Percentiles rank a stretch among this genome's conserved stretches.
phyloP scores from a whole-genome alignment of 2,329 filamentous ascomycete genomes.

The Fusarium hainanense region DNA sequence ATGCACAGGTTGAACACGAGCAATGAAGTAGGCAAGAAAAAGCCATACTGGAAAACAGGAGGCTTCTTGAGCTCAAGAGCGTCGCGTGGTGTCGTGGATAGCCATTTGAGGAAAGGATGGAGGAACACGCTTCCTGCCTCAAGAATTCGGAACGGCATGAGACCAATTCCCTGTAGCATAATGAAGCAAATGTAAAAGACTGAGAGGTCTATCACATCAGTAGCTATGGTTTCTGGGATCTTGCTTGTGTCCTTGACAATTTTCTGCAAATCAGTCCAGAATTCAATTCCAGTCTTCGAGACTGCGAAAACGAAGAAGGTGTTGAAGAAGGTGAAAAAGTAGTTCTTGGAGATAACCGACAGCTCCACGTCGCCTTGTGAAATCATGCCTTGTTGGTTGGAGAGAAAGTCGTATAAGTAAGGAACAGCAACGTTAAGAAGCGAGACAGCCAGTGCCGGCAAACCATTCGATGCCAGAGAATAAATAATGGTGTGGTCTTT shows the following conservation, averaged over 20 bases:
- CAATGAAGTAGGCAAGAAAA: conserved; percentile 92
- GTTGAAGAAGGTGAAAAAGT: conserved; percentile 99
- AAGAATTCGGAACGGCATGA: conserved; percentile 91
- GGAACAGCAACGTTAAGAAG: conserved; percentile 90
- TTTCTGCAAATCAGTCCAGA: conserved; percentile 77
- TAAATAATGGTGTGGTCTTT: conserved; percentile 74
- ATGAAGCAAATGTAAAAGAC: conserved; percentile 95
- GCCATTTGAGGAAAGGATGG: conserved; percentile 82
- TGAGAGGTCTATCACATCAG: conserved; percentile 77
- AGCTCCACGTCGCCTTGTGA: conserved; percentile 95
- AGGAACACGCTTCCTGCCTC: conserved; percentile 88
- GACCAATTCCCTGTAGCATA: conserved; percentile 90
- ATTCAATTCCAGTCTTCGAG: conserved; percentile 82
- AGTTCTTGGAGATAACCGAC: conserved; percentile 97
- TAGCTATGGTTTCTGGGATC: conserved; percentile 80
- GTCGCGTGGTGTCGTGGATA: conserved; percentile 89
- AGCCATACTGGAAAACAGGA: conserved; percentile 92
- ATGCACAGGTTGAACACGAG: conserved; percentile 95
- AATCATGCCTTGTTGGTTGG: conserved; percentile 92
- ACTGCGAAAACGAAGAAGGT: conserved; percentile 95
- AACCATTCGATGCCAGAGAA: conserved; percentile 84
- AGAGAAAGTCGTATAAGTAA: conserved; percentile 93
- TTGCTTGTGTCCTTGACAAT: conserved; percentile 81
- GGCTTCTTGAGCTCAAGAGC: conserved; percentile 84
- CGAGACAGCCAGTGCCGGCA: conserved; percentile 87